Evolutionary conservation across 768 basidiomycete species (phyloP).

Genomic region (Boletus sp.): DNA sequence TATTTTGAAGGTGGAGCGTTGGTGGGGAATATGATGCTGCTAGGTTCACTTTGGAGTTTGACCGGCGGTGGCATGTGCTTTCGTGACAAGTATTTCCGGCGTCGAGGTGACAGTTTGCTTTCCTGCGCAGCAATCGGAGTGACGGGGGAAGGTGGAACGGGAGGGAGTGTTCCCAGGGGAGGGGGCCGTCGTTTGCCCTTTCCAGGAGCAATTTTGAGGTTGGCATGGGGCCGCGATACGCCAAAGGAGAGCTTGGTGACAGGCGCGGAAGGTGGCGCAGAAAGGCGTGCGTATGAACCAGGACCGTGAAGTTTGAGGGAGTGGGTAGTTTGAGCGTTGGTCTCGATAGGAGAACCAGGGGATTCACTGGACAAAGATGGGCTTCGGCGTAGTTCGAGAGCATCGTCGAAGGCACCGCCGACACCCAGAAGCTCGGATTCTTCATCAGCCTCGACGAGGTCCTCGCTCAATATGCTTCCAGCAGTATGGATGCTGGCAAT

Average conservation of each 20-base stretch:
- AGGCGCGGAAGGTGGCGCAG: conserved; percentile 50
- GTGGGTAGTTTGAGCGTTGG: conserved; percentile 19
- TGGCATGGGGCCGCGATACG: conserved; percentile 41
- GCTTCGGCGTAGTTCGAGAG: conserved; percentile 33
- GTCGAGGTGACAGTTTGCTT: conserved; percentile 31
- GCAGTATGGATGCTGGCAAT: conserved; percentile 66
- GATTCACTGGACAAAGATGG: conserved; percentile 34
- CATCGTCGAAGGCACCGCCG: conserved; percentile 57
- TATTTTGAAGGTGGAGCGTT: conserved; percentile 22
- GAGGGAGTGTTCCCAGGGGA: conserved; percentile 58
- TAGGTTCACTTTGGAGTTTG: conserved; percentile 38
- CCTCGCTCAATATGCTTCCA: conserved; percentile 71
- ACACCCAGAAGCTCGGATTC: conserved; percentile 68
- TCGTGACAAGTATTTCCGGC: conserved; percentile 49
- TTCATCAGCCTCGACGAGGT: conserved; percentile 80
- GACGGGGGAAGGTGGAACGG: conserved; percentile 73
- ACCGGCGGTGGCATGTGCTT: conserved; percentile 57
- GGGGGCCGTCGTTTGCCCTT: conserved; percentile 61
- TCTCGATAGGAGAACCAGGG: conserved; percentile 34
- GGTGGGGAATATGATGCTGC: conserved; percentile 26
- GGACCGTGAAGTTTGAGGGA: conserved; percentile 20
- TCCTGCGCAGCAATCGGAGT: conserved; percentile 44
- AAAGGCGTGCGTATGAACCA: conserved; percentile 6
- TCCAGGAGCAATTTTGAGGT: conserved; percentile 41
- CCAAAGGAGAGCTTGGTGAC: conserved; percentile 57